A percentile compares a stretch with the other conserved stretches of the same genome.
These are phyloP conservation scores for Jimgerdemannia flammicorona DNA, from an alignment of 192 early-diverging fungal genomes.

Conservation along the genomic window DNA sequence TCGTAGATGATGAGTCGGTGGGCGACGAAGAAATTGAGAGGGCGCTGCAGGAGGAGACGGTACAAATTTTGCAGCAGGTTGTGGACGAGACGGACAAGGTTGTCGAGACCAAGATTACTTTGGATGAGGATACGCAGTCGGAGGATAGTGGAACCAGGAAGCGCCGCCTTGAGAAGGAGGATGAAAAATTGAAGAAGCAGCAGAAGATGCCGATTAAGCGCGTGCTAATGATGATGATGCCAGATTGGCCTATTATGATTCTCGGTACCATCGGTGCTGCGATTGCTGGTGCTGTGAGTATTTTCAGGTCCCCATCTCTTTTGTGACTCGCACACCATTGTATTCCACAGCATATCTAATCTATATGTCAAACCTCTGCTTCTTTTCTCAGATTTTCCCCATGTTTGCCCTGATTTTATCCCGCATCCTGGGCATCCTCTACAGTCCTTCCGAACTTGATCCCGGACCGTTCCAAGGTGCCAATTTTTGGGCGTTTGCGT, in stretches of 20 bases:
- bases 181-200: conserved; percentile 27
- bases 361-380: too few species aligned
- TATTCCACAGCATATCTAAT: too few species aligned
- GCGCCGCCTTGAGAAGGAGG: conserved; percentile 26
- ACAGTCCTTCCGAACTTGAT: conserved; percentile 10
- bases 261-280: conserved; percentile 58
- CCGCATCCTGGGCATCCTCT: conserved; percentile 29
- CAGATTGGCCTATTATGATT: conserved; percentile 47
- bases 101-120: conserved; percentile 2
- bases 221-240: conserved; percentile 48
- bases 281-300: conserved; percentile 54
- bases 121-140: conserved; percentile 16
- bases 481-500: conserved; percentile 36
- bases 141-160: conserved; percentile 12
- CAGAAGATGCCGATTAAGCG: conserved; percentile 50
- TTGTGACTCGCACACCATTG: too few species aligned
- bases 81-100: conserved; percentile 1
- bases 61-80: conserved; percentile 9
- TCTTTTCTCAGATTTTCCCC: conserved; percentile 49
- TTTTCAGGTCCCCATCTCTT: too few species aligned
- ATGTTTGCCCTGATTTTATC: conserved; percentile 72
- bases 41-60: conserved; percentile 45
- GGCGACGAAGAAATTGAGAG: conserved; percentile 16
- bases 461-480: conserved; percentile 32
- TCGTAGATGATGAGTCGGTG: conserved; percentile 13